Evolutionary conservation across 257 asterid species (phyloP).

Genomic region (Scutellaria minor): DNA sequence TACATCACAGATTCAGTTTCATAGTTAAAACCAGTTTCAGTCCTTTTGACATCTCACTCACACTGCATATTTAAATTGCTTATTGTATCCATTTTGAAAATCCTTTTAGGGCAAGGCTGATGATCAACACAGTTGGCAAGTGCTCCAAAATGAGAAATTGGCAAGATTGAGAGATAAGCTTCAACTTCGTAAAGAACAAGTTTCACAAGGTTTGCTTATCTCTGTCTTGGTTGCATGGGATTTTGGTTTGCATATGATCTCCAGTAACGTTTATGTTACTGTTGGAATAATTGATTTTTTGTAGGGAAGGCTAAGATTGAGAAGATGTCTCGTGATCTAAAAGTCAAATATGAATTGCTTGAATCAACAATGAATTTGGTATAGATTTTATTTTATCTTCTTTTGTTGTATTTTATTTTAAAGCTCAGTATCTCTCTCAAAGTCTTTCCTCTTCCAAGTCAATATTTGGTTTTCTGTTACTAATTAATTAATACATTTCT

Average conservation of each 20-base stretch:
- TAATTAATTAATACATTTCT: constrained; percentile 26
- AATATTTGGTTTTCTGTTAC: constrained; percentile 10
- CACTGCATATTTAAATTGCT: constrained; percentile 24
- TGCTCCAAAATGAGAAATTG: constrained; percentile 81
- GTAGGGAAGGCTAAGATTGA: constrained; percentile 79
- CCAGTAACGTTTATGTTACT: constrained; percentile 28
- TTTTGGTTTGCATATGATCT: constrained; percentile 24
- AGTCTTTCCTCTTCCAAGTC: constrained; percentile 9
- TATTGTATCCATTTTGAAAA: background rate
- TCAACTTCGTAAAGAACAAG: constrained; percentile 63
- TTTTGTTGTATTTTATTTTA: constrained; percentile 12
- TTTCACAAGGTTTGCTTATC: constrained; percentile 65
- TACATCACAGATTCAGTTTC: background rate
- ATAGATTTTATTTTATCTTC: constrained; percentile 27
- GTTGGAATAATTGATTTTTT: constrained; percentile 41
- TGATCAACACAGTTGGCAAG: constrained; percentile 91
- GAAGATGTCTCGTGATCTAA: constrained; percentile 68
- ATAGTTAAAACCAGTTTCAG: constrained; percentile 24
- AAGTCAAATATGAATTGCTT: constrained; percentile 66
- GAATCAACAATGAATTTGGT: constrained; percentile 80
- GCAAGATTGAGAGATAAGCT: constrained; percentile 78
- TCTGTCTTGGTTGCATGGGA: constrained; percentile 21
- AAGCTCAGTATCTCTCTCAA: constrained; percentile 18
- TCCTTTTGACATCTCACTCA: background rate
- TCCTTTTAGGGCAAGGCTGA: constrained; percentile 85